phyloP scores from a whole-genome alignment of 345 rosid species.

The Clausena lansium region DNA sequence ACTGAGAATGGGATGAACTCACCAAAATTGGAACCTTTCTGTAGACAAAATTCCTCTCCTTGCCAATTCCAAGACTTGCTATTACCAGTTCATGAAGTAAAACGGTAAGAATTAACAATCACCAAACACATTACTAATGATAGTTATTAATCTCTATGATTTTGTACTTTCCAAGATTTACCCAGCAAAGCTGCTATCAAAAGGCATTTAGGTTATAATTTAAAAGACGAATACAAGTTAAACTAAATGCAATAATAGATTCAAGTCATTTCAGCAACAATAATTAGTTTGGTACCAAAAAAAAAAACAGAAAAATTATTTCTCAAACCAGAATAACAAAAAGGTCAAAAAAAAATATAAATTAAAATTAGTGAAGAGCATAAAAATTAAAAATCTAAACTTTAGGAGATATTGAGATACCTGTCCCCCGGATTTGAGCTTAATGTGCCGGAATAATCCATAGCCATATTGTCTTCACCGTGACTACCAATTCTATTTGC shows the following conservation, averaged over 20 bases:
- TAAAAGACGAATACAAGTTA: not conserved
- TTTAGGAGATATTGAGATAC: not conserved
- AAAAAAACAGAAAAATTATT: not conserved
- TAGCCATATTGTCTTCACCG: not conserved
- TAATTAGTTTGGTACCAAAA: too few species aligned
- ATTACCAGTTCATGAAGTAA: constrained; percentile 24
- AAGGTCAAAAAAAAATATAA: not conserved
- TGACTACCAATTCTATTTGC: not conserved
- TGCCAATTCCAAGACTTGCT: constrained; percentile 43
- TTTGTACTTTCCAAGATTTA: not conserved
- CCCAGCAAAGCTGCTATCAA: not conserved
- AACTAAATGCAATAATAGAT: not conserved
- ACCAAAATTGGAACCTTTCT: constrained; percentile 41
- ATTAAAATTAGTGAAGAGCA: not conserved
- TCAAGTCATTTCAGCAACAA: not conserved
- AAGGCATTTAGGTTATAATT: not conserved
- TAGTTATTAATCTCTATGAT: not conserved
- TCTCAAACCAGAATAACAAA: not conserved
- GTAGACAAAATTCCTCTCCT: constrained; percentile 25
- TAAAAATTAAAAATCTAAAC: not conserved
- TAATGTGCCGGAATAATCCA: constrained; percentile 1
- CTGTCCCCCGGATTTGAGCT: not conserved
- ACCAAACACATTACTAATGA: not conserved
- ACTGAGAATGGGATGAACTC: constrained; percentile 7
- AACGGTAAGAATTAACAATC: not conserved